Conservation (phyloP, 1,284 basidiomycete species). For the Puccinia polysora region DNA sequence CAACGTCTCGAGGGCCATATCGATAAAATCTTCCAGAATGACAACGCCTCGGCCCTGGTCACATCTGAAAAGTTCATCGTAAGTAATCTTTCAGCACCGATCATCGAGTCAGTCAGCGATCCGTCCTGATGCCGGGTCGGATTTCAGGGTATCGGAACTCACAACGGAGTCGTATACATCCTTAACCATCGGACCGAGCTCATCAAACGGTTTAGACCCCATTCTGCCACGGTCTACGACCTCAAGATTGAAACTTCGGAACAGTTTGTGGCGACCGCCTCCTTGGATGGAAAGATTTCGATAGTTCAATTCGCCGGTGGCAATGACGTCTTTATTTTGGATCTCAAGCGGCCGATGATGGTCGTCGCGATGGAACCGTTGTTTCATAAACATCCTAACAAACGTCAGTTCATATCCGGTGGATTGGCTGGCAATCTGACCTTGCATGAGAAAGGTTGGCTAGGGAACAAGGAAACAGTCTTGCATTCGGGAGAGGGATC, state of each 20-base stretch:
- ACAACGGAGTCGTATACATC: conserved; percentile 83
- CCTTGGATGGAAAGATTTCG: conserved; percentile 88
- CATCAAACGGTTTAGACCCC: conserved; percentile 84
- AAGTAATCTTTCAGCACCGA: no score
- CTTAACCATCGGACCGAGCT: conserved; percentile 73
- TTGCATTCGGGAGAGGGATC: conserved; percentile 87
- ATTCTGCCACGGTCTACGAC: conserved; percentile 82
- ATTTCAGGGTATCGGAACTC: conserved; percentile 69
- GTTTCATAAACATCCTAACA: conserved; percentile 71
- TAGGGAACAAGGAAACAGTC: conserved; percentile 84
- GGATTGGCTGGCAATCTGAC: conserved; percentile 83
- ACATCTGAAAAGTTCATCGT: conserved; percentile 73
- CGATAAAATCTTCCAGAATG: conserved; percentile 56
- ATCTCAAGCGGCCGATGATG: conserved; percentile 87
- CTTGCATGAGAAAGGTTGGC: conserved; percentile 89
- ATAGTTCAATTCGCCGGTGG: conserved; percentile 76
- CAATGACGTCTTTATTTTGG: conserved; percentile 71
- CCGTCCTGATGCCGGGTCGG: background rate
- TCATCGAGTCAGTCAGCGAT: no score
- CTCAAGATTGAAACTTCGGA: conserved; percentile 76
- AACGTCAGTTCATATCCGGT: conserved; percentile 81
- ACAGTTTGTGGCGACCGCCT: conserved; percentile 87
- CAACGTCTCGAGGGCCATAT: conserved; percentile 70
- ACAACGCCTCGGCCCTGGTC: conserved; percentile 68
- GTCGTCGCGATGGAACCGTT: conserved; percentile 84